Conservation (phyloP, 73 alveolate species). For the Paramecium tetraurelia region DNA sequence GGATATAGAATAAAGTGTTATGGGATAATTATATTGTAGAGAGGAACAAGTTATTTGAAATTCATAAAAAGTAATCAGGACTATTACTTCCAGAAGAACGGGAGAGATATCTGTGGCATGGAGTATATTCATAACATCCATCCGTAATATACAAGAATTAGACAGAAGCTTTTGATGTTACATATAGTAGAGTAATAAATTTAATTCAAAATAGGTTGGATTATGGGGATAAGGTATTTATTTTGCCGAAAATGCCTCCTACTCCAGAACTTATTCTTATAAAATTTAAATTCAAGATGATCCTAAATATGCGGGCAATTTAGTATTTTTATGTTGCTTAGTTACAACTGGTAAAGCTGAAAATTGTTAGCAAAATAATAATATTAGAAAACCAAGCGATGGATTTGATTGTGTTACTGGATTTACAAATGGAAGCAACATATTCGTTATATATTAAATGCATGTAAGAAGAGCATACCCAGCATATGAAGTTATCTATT, state of each 20-base stretch:
- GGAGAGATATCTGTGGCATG: slow-evolving; percentile 36
- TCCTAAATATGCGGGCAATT: not conserved
- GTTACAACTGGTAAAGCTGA: not conserved
- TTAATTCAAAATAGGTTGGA: not conserved
- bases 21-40: not conserved
- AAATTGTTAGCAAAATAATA: no score
- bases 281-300: not conserved
- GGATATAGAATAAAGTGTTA: not conserved
- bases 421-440: not conserved
- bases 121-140: not conserved
- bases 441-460: not conserved
- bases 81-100: not conserved
- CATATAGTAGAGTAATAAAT: not conserved
- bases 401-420: slow-evolving; percentile 24
- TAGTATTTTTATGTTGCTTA: not conserved
- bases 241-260: slow-evolving; percentile 3
- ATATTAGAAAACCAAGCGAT: not conserved
- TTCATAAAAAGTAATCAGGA: not conserved
- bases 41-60: not conserved
- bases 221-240: slow-evolving; percentile 39
- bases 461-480: slow-evolving; percentile 48
- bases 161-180: not conserved
- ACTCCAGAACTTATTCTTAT: not conserved
- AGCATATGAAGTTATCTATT: slow-evolving; percentile 1
- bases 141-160: not conserved